Conservation (phyloP, 208 protist genomes). For the Crithidia thermophila region DNA sequence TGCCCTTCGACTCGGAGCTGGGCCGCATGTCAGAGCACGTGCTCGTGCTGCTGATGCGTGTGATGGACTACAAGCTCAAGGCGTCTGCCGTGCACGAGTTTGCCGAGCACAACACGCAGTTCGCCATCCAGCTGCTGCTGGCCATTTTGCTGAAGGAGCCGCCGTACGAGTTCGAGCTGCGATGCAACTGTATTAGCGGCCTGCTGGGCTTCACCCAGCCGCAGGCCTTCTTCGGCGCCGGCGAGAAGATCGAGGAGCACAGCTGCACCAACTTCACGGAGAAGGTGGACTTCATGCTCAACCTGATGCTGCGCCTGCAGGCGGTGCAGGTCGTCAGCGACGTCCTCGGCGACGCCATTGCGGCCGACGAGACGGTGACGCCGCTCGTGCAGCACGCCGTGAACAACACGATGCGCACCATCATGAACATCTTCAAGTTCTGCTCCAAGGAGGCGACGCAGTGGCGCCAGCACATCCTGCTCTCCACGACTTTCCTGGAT, state of each 20-base stretch:
- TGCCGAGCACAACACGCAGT: constrained; percentile 89
- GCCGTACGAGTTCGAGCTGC: constrained; percentile 88
- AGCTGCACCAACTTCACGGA: constrained; percentile 85
- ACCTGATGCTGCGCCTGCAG: constrained; percentile 85
- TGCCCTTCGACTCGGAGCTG: constrained; percentile 91
- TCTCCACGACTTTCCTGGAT: constrained; percentile 87
- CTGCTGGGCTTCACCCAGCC: constrained; percentile 91
- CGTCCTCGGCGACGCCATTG: constrained; percentile 71
- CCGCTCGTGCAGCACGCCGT: constrained; percentile 43
- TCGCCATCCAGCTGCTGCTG: constrained; percentile 91
- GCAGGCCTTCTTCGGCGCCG: constrained; percentile 85
- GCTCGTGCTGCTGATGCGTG: constrained; percentile 90
- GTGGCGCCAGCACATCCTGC: constrained; percentile 92
- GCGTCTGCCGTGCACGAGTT: constrained; percentile 91
- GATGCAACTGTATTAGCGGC: constrained; percentile 89
- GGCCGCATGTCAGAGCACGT: constrained; percentile 94
- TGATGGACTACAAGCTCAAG: constrained; percentile 88
- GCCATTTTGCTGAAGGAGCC: constrained; percentile 92
- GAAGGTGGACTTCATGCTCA: constrained; percentile 89
- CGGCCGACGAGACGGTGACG: constrained; percentile 14
- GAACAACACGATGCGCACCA: constrained; percentile 86
- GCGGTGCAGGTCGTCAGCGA: constrained; percentile 87
- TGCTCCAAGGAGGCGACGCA: constrained; percentile 62
- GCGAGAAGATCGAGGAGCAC: constrained; percentile 72
- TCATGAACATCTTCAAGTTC: constrained; percentile 94